phyloP scores from a whole-genome alignment of 148 eudicot species.

The Nepenthes gracilis region DNA sequence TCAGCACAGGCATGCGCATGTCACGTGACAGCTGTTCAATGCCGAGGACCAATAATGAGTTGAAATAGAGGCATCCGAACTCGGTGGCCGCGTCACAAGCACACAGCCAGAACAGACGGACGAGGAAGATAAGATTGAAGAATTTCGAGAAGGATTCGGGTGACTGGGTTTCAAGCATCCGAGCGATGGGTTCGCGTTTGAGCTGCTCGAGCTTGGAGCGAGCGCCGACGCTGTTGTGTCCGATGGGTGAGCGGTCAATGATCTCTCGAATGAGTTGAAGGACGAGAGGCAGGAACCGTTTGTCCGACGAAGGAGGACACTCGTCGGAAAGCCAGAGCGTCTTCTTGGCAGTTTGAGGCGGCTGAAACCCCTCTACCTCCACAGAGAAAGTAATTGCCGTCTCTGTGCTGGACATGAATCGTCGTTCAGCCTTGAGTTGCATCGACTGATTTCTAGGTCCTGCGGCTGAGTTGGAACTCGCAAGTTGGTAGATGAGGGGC shows the following conservation, averaged over 20 bases:
- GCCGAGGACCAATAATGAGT: conserved; percentile 50
- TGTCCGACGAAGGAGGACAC: conserved; percentile 38
- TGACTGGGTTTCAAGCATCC: conserved; percentile 63
- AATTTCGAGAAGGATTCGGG: conserved; percentile 68
- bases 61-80: conserved; percentile 64
- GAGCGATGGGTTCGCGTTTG: conserved; percentile 43
- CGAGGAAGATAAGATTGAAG: conserved; percentile 47
- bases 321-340: conserved; percentile 61
- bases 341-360: conserved; percentile 6
- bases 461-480: conserved; percentile 15
- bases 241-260: conserved; percentile 44
- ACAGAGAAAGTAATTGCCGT: conserved; percentile 38
- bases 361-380: conserved; percentile 22
- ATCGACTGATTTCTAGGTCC: conserved; percentile 20
- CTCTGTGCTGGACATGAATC: conserved; percentile 19
- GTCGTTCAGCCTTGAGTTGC: conserved; percentile 44
- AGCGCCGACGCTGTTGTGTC: conserved; percentile 29
- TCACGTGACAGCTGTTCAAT: conserved; percentile 37
- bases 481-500: conserved; percentile 33
- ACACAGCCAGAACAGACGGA: conserved; percentile 74
- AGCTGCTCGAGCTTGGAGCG: conserved; percentile 32
- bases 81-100: conserved; percentile 61
- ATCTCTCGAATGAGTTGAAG: conserved; percentile 65
- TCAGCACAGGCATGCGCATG: conserved; percentile 29
- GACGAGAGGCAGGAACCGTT: conserved; percentile 64